These are phyloP conservation scores for Geotrichum restrictum DNA, from an alignment of 1,139 yeast species.

Conservation along the genomic window DNA sequence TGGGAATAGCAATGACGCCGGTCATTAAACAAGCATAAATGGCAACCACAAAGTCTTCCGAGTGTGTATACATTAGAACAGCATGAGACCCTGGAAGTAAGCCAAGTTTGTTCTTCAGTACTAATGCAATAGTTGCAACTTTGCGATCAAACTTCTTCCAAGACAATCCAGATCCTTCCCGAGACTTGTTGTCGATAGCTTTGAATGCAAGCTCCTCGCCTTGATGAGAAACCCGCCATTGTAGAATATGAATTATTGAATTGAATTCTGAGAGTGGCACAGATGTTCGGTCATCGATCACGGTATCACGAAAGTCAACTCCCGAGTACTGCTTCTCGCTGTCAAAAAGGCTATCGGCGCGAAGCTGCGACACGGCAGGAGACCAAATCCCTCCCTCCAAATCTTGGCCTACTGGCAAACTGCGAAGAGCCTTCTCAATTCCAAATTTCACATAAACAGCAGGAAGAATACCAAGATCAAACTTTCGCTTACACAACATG, in stretches of 20 bases:
- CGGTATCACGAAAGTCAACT: slow-evolving; percentile 66
- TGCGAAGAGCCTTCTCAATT: slow-evolving; percentile 59
- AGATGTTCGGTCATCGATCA: slow-evolving; percentile 73
- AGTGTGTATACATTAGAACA: slow-evolving; percentile 75
- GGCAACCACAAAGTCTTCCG: slow-evolving; percentile 82
- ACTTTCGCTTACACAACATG: slow-evolving; percentile 80
- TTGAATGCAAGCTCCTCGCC: slow-evolving; percentile 81
- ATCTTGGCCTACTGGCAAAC: slow-evolving; percentile 76
- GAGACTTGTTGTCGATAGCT: slow-evolving; percentile 46
- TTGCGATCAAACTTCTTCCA: slow-evolving; percentile 84
- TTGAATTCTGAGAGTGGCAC: slow-evolving; percentile 69
- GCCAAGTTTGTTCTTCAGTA: slow-evolving; percentile 48
- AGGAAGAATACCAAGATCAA: slow-evolving; percentile 68
- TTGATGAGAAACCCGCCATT: slow-evolving; percentile 69
- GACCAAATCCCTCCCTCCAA: slow-evolving; percentile 87
- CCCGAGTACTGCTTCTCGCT: slow-evolving; percentile 65
- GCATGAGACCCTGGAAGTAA: slow-evolving; percentile 68
- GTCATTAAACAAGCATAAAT: slow-evolving; percentile 80
- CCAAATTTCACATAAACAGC: slow-evolving; percentile 82
- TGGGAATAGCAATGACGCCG: slow-evolving; percentile 76
- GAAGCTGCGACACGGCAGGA: slow-evolving; percentile 56
- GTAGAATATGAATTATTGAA: slow-evolving; percentile 67
- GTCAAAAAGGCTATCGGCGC: slow-evolving; percentile 48
- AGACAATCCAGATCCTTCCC: slow-evolving; percentile 55
- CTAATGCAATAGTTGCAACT: slow-evolving; percentile 66